Evolutionary conservation across 306 rosid species (phyloP).

Genomic region (Malus domestica): DNA sequence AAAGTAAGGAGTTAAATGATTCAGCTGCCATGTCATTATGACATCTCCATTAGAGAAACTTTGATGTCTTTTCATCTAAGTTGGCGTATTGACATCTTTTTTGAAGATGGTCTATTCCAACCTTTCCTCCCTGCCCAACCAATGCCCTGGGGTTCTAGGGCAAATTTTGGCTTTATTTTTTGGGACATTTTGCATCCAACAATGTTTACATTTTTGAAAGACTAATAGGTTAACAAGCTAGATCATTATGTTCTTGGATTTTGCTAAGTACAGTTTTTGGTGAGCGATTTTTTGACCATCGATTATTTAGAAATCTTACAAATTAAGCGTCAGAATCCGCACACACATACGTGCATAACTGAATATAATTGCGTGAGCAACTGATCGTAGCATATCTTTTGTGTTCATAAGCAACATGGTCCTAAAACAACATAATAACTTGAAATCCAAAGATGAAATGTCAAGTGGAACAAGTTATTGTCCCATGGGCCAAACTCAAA

Average conservation of each 20-base stretch:
- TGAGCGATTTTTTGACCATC: too few species aligned
- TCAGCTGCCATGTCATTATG: too few species aligned
- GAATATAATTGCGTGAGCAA: neutral
- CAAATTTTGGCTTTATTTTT: neutral
- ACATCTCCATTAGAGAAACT: too few species aligned
- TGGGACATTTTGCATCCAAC: neutral
- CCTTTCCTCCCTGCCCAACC: neutral
- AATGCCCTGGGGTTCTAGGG: neutral
- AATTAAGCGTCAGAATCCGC: neutral
- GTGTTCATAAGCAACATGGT: neutral
- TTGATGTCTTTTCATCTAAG: too few species aligned
- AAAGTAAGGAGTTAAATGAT: too few species aligned
- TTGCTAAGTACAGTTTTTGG: too few species aligned
- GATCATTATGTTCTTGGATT: too few species aligned
- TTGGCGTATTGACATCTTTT: too few species aligned
- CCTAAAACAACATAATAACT: neutral
- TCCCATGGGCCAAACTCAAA: neutral
- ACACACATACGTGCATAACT: too few species aligned
- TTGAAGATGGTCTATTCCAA: neutral
- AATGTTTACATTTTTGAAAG: neutral
- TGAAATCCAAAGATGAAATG: neutral
- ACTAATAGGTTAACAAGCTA: neutral
- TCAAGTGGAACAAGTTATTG: neutral
- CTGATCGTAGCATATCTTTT: neutral
- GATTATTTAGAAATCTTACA: neutral